phyloP scores from a whole-genome alignment of 148 eudicot species.

The Rhododendron williamsianum region DNA sequence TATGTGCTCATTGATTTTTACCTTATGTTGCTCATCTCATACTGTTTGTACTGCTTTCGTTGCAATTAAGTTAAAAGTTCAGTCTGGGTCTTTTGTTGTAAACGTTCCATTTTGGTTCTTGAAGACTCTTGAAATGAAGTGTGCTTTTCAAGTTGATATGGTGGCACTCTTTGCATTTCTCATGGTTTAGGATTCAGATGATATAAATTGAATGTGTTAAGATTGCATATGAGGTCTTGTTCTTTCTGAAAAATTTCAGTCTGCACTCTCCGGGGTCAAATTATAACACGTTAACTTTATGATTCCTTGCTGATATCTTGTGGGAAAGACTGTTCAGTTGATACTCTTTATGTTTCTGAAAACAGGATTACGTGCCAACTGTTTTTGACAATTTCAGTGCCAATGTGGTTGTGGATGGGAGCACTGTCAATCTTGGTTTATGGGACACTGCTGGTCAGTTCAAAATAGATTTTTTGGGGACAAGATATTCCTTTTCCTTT shows the following conservation, averaged over 20 bases:
- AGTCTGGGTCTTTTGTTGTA: not conserved
- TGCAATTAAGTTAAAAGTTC: not conserved
- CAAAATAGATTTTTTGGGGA: not conserved
- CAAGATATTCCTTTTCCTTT: not conserved
- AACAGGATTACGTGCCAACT: constrained; percentile 46
- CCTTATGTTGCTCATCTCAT: not conserved
- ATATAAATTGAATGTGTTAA: not conserved
- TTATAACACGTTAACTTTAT: not conserved
- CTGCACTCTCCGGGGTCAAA: not conserved
- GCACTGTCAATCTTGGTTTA: constrained; percentile 35
- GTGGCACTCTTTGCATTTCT: not conserved
- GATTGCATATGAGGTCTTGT: not conserved
- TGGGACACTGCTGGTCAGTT: constrained; percentile 45
- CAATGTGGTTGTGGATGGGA: constrained; percentile 40
- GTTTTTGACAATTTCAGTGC: constrained; percentile 42
- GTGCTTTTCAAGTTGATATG: not conserved
- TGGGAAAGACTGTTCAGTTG: constrained; percentile 1
- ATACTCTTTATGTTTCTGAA: not conserved
- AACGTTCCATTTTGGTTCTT: not conserved
- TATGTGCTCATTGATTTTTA: not conserved
- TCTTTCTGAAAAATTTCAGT: not conserved
- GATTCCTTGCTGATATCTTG: not conserved
- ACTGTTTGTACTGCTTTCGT: not conserved
- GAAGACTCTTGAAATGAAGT: not conserved
- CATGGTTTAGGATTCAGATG: not conserved